These are phyloP conservation scores for Calonectria hongkongensis DNA, from an alignment of 2,329 filamentous ascomycete species.

Conservation along the genomic window DNA sequence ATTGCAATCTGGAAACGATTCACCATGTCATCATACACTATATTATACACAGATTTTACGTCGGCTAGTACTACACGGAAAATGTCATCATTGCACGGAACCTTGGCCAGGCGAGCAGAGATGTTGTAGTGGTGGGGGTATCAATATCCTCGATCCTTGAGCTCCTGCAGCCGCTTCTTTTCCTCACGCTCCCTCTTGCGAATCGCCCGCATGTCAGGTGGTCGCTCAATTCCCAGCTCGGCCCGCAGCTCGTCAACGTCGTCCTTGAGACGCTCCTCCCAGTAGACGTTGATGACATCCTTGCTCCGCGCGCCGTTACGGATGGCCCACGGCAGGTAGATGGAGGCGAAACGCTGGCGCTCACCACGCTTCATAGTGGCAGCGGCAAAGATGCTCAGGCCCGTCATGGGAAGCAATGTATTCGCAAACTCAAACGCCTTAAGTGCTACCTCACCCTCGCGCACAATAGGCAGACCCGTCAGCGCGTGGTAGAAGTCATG, in stretches of 20 bases:
- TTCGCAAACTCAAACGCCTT: slow-evolving; percentile 99
- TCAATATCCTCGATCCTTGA: slow-evolving; percentile 52
- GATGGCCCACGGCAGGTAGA: slow-evolving; percentile 93
- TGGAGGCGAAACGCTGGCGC: slow-evolving; percentile 81
- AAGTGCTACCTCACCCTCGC: slow-evolving; percentile 97
- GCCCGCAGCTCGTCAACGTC: slow-evolving; percentile 85
- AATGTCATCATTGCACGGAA: slow-evolving; percentile 8
- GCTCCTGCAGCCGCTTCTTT: slow-evolving; percentile 77
- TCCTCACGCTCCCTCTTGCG: slow-evolving; percentile 82
- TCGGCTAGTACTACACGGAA: neutral
- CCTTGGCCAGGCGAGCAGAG: neutral
- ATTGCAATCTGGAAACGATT: too few relatives aligned
- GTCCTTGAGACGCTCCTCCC: slow-evolving; percentile 94
- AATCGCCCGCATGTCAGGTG: slow-evolving; percentile 88
- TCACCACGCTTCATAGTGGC: slow-evolving; percentile 90
- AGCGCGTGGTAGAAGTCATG: slow-evolving; percentile 99
- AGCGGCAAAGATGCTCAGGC: slow-evolving; percentile 88
- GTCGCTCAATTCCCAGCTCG: slow-evolving; percentile 89
- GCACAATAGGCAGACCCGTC: slow-evolving; percentile 90
- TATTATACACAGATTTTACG: slow-evolving; percentile 33
- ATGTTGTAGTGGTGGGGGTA: neutral
- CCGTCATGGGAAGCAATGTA: slow-evolving; percentile 95
- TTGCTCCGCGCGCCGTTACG: slow-evolving; percentile 84
- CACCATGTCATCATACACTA: slow-evolving; percentile 33
- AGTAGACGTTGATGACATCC: slow-evolving; percentile 96